Evolutionary conservation across 83 land plant genomes (phyloP).

Genomic region (Diphasiastrum complanatum): DNA sequence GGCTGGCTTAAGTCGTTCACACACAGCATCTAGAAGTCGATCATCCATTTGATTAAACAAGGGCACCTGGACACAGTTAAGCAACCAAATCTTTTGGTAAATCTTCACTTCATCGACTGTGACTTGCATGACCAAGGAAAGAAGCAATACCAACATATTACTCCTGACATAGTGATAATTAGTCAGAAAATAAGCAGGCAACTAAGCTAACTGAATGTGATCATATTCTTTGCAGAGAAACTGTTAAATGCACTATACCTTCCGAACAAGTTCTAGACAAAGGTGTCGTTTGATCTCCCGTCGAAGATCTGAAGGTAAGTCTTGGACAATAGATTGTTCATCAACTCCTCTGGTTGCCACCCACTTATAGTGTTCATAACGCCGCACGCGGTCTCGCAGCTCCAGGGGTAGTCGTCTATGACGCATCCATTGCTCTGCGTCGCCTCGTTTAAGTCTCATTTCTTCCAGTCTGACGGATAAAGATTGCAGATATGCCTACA

Average conservation of each 20-base stretch:
- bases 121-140: not conserved
- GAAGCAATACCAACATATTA: too few relatives aligned
- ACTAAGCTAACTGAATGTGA: not conserved
- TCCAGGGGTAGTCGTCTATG: constrained; percentile 28
- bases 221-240: not conserved
- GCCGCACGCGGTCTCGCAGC: constrained; percentile 23
- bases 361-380: constrained; percentile 36
- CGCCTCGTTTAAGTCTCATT: constrained; percentile 34
- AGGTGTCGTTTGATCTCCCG: constrained; percentile 31
- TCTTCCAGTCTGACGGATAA: constrained; percentile 30
- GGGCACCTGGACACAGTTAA: constrained; percentile 20
- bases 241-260: not conserved
- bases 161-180: too few relatives aligned
- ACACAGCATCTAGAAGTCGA: constrained; percentile 28
- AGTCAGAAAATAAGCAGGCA: too few relatives aligned
- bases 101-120: not conserved
- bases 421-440: constrained; percentile 35
- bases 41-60: constrained; percentile 31
- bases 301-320: constrained; percentile 30
- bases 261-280: constrained; percentile 18
- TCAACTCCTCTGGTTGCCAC: constrained; percentile 33
- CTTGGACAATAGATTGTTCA: constrained; percentile 21
- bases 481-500: constrained; percentile 27
- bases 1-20: constrained; percentile 24
- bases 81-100: not conserved